Percentiles rank a stretch among this genome's conserved stretches.
Evolutionary conservation across 495 filamentous ascomycete species (phyloP).

Genomic region (Glutinoglossum americanum): DNA sequence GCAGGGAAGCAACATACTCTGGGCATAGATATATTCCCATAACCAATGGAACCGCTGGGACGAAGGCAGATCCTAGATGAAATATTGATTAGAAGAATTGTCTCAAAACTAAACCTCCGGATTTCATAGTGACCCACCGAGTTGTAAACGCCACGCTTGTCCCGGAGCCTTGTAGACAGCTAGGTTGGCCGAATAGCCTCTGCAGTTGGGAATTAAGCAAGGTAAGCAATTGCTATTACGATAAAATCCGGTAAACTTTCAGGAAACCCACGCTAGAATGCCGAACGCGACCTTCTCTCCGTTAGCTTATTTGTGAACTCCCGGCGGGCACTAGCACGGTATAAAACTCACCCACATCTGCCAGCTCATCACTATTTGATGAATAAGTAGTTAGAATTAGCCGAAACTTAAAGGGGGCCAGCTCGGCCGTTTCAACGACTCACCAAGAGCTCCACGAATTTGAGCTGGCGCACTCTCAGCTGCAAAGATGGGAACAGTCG

Average conservation of each 20-base stretch:
- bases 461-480: slow-evolving; percentile 38
- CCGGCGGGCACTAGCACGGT: neutral
- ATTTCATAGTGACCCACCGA: slow-evolving; percentile 13
- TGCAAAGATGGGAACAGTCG: slow-evolving; percentile 39
- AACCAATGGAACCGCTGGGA: slow-evolving; percentile 45
- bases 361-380: neutral
- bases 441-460: slow-evolving; percentile 41
- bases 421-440: slow-evolving; percentile 25
- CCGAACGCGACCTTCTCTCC: neutral
- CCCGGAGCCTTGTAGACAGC: slow-evolving; percentile 30
- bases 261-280: neutral
- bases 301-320: neutral
- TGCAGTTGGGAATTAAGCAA: neutral
- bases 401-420: slow-evolving; percentile 31
- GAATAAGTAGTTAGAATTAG: slow-evolving; percentile 33
- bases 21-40: slow-evolving; percentile 42
- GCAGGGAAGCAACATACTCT: neutral
- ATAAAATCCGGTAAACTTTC: neutral
- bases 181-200: slow-evolving; percentile 36
- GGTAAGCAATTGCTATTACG: neutral
- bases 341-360: neutral
- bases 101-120: neutral
- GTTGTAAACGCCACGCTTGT: slow-evolving; percentile 40
- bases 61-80: slow-evolving; percentile 30
- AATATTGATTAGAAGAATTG: neutral